phyloP scores from a whole-genome alignment of 352 stramenopile species.

The Phytophthora uliginosa region DNA sequence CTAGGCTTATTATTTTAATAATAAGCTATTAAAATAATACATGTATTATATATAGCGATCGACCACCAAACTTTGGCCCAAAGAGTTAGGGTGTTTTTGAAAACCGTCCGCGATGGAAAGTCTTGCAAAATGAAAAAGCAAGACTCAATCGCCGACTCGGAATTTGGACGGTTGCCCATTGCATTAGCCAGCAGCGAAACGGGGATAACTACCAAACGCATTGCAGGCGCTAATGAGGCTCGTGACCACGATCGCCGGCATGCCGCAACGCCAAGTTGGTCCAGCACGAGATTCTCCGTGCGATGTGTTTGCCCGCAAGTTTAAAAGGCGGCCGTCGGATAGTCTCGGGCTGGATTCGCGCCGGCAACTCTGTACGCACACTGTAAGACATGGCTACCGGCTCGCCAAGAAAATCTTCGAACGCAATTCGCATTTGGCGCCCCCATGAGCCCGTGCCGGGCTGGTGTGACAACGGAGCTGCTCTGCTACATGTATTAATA shows the following conservation, averaged over 20 bases:
- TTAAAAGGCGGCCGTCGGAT: slow-evolving; percentile 11
- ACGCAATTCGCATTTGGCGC: not conserved
- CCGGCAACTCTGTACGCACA: not conserved
- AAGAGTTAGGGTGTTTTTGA: not conserved
- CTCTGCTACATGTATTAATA: not conserved
- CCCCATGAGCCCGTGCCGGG: slow-evolving; percentile 19
- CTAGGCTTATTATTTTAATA: no score
- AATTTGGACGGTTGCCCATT: slow-evolving; percentile 15
- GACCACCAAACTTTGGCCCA: not conserved
- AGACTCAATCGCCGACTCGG: not conserved
- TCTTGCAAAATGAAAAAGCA: not conserved
- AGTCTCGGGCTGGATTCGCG: slow-evolving; percentile 7
- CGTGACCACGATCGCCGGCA: not conserved
- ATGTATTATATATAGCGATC: no score
- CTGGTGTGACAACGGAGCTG: not conserved
- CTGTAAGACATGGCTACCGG: slow-evolving; percentile 21
- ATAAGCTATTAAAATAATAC: no score
- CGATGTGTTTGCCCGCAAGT: slow-evolving; percentile 27
- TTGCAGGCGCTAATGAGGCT: not conserved
- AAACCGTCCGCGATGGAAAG: slow-evolving; percentile 14
- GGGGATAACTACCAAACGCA: slow-evolving; percentile 5
- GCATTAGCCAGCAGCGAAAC: slow-evolving; percentile 21
- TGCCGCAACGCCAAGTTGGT: slow-evolving; percentile 13
- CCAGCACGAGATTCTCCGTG: slow-evolving; percentile 21
- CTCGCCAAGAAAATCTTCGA: slow-evolving; percentile 22